Conservation (phyloP, 306 rosid genomes). For the Styphnolobium japonicum region DNA sequence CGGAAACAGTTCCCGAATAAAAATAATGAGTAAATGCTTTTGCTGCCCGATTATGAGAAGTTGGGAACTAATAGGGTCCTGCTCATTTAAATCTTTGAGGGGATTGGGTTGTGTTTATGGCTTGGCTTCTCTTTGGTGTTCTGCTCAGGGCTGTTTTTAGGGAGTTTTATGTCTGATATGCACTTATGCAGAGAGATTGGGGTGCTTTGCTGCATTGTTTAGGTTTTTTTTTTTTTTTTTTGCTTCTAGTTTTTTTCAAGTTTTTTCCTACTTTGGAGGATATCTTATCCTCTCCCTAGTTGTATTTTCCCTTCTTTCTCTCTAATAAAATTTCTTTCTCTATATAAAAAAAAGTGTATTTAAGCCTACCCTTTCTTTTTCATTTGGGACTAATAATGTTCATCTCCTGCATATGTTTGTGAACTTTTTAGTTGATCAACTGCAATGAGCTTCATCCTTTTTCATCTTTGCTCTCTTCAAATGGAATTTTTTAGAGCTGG, state of each 20-base stretch:
- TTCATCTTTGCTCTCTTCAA: background rate
- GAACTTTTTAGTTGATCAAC: conserved; percentile 1
- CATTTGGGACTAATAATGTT: background rate
- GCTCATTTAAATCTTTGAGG: conserved; percentile 2
- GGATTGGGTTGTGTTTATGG: background rate
- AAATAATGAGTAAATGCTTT: background rate
- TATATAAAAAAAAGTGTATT: background rate
- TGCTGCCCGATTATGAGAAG: background rate
- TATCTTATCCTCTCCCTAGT: background rate
- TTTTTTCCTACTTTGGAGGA: background rate
- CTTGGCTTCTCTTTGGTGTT: background rate
- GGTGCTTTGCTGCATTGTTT: background rate
- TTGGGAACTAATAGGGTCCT: background rate
- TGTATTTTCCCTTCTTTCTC: background rate
- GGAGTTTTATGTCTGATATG: background rate
- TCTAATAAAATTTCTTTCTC: background rate
- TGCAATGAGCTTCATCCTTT: background rate
- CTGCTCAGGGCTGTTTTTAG: background rate
- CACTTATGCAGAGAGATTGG: background rate
- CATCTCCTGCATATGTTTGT: background rate
- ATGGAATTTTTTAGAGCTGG: conserved; percentile 1
- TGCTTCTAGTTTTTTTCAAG: background rate
- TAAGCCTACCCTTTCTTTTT: background rate
- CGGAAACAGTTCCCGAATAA: background rate
- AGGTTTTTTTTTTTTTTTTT: too few species aligned